phyloP scores from a whole-genome alignment of 352 stramenopile species.

The Globisporangium recalcitrans region DNA sequence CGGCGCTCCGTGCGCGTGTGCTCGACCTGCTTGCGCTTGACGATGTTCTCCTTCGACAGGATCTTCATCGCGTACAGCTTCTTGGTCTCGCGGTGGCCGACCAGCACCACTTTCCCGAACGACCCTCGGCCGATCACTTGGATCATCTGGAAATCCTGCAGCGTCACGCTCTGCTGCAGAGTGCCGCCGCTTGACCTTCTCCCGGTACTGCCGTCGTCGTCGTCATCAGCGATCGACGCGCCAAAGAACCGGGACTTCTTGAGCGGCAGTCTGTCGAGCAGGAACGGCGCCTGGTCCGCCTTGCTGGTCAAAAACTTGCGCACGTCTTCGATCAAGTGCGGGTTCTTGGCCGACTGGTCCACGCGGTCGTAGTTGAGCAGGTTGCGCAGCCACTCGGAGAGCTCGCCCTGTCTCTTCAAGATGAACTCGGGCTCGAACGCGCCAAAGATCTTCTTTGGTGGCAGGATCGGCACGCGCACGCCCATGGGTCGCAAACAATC shows the following conservation, averaged over 20 bases:
- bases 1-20: slow-evolving; percentile 83
- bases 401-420: slow-evolving; percentile 57
- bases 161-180: slow-evolving; percentile 41
- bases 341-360: slow-evolving; percentile 67
- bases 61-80: slow-evolving; percentile 92
- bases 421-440: slow-evolving; percentile 83
- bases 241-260: slow-evolving; percentile 69
- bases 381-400: slow-evolving; percentile 61
- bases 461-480: slow-evolving; percentile 67
- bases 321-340: slow-evolving; percentile 71
- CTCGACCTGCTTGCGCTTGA: slow-evolving; percentile 88
- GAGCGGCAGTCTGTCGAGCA: slow-evolving; percentile 58
- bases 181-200: slow-evolving; percentile 15
- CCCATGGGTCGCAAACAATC: slow-evolving; percentile 55
- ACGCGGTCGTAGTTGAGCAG: slow-evolving; percentile 72
- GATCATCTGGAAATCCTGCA: slow-evolving; percentile 80
- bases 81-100: slow-evolving; percentile 81
- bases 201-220: slow-evolving; percentile 28
- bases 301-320: slow-evolving; percentile 78
- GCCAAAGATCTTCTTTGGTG: slow-evolving; percentile 80
- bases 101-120: slow-evolving; percentile 89
- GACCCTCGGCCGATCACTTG: slow-evolving; percentile 89
- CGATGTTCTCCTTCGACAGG: slow-evolving; percentile 86
- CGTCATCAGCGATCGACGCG: slow-evolving; percentile 50
- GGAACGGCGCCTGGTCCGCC: slow-evolving; percentile 73